Base-by-base conservation (phyloP, 202 grass and related monocot genomes). In the Saccharum hybrid region DNA sequence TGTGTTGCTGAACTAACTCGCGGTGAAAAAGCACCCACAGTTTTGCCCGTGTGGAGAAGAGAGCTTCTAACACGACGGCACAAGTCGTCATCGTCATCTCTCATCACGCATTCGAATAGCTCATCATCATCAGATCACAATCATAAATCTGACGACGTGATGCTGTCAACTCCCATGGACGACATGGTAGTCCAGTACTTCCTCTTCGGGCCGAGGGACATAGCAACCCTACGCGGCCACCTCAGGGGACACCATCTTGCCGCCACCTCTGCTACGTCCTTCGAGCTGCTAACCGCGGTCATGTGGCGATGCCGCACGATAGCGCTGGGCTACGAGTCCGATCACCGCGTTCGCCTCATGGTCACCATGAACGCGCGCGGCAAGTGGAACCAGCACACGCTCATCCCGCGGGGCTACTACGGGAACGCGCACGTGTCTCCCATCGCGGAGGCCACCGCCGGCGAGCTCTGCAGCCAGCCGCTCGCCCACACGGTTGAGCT, bases 21-120 rank as follows among this genome's bases (percentile, higher is more conserved):
- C 2, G 88, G 88, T 11, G 91, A 68, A 14, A 36, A 57, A 3
- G 66, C 28, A 7, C 91, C 86, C 2, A 77, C 86, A 33, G 36
- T 91, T 11, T 10, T 68, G n/a, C 88, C 91, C 1, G 79, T 91
- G 28, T 94, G 91, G 91, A 63, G 57, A 23, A 81, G 88, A 8
- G 86, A 94, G 10, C 16, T 94, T 14, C 81, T 94, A 0, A 83
- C 73, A 4, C 23, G 88, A n/a, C 78, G 1, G n/a, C 52, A 56
- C 2, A 21, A n/a, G 18, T n/a, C 15, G 49, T 6, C 16, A 4
- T 19, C 15, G 1, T 52, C 78, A 16, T 79, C 74, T 10, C 45
- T 74, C 5, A 18, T 73, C 61, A 61, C 82, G 6, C 45, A 52
- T 30, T 0, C 7, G 4, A 75, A 52, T 1, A 64, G 9, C 41